Conservation (phyloP, 2,329 filamentous ascomycete genomes). For the Orbilia ellipsospora region DNA sequence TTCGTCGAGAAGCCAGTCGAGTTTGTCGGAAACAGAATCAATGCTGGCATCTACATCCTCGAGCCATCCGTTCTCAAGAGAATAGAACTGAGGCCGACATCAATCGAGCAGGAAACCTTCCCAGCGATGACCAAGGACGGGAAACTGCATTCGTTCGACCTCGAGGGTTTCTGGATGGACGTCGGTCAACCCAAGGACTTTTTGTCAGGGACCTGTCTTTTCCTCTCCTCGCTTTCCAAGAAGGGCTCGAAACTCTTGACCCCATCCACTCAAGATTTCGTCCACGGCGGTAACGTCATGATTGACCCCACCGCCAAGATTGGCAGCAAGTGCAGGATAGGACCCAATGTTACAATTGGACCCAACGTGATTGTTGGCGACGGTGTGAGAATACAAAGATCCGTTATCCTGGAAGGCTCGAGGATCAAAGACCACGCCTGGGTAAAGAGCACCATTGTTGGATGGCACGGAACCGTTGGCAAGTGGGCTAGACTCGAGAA, state of each 20-base stretch:
- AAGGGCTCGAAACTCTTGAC: constrained; percentile 86
- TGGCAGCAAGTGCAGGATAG: constrained; percentile 97
- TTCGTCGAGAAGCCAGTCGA: constrained; percentile 99
- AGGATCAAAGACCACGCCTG: constrained; percentile 99
- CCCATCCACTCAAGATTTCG: constrained; percentile 77
- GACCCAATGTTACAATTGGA: constrained; percentile 95
- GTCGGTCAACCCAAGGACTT: constrained; percentile 99
- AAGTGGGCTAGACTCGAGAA: constrained; percentile 98
- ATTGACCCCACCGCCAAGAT: constrained; percentile 95
- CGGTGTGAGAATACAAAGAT: constrained; percentile 91
- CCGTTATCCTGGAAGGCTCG: constrained; percentile 85
- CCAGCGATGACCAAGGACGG: constrained; percentile 90
- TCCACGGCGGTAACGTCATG: constrained; percentile 94
- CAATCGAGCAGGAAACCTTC: constrained; percentile 99
- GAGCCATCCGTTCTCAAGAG: constrained; percentile 90
- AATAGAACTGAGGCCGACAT: constrained; percentile 95
- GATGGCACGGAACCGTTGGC: constrained; percentile 96
- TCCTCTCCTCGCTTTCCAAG: constrained; percentile 91
- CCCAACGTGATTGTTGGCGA: constrained; percentile 92
- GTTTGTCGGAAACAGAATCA: constrained; percentile 98
- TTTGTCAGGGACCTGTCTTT: constrained; percentile 93
- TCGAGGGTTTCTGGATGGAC: constrained; percentile 99
- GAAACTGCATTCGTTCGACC: constrained; percentile 92
- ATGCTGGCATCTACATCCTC: constrained; percentile 97
- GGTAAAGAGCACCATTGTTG: constrained; percentile 98